A percentile compares a stretch with the other conserved stretches of the same genome.
phyloP scores from a whole-genome alignment of 371 early-diverging fungal genomes.

The Mortierella sp. region DNA sequence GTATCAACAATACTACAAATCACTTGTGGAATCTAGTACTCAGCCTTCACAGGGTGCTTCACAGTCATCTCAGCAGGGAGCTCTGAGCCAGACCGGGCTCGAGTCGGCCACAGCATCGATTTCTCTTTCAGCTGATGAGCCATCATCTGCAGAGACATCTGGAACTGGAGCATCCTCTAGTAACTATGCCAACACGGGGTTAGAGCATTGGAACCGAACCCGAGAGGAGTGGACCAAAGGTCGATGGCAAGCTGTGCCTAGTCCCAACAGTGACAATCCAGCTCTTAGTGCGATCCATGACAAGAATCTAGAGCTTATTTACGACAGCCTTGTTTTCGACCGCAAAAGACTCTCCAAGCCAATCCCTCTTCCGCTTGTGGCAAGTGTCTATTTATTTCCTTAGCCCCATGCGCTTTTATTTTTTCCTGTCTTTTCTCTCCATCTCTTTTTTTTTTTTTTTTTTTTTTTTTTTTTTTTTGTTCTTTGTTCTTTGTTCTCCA shows the following conservation, averaged over 20 bases:
- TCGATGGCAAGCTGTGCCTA: slow-evolving; percentile 38
- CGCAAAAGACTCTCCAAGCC: slow-evolving; percentile 47
- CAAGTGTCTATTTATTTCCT: too few relatives aligned
- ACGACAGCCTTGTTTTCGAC: slow-evolving; percentile 46
- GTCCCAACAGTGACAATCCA: slow-evolving; percentile 41
- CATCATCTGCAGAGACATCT: too few relatives aligned
- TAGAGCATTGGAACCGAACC: slow-evolving; percentile 52
- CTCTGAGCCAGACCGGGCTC: too few relatives aligned
- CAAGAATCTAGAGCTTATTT: slow-evolving; percentile 39
- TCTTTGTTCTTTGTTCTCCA: too few relatives aligned
- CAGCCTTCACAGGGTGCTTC: too few relatives aligned
- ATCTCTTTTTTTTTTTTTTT: background rate
- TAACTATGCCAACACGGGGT: slow-evolving; percentile 22
- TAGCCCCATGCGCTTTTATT: too few relatives aligned
- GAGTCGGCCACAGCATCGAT: too few relatives aligned
- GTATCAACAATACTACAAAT: slow-evolving; percentile 15
- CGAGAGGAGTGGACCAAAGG: slow-evolving; percentile 53
- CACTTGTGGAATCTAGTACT: too few relatives aligned
- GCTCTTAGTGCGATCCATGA: slow-evolving; percentile 30
- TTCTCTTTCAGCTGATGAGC: too few relatives aligned
- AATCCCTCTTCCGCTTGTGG: slow-evolving; percentile 48
- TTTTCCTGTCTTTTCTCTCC: background rate
- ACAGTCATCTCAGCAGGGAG: too few relatives aligned
- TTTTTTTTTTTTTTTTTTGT: slow-evolving; percentile 1
- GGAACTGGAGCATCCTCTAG: too few relatives aligned